phyloP scores from a whole-genome alignment of 2,329 filamentous ascomycete genomes.

The Aspergillus sp. region DNA sequence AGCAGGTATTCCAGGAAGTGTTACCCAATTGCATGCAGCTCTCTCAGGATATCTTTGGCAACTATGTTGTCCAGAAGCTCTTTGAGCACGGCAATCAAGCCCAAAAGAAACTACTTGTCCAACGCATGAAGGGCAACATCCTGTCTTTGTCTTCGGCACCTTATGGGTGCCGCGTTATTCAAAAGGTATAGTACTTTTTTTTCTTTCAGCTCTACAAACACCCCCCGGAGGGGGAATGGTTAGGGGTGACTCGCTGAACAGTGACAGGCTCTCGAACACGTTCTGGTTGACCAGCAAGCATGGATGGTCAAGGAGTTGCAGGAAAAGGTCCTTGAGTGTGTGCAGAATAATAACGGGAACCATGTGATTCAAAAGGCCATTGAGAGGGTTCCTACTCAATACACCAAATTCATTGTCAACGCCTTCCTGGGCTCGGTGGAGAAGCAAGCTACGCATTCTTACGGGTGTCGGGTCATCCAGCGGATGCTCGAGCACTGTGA shows the following conservation, averaged over 20 bases:
- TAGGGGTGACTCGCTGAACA: conserved; percentile 22
- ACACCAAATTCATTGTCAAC: conserved; percentile 84
- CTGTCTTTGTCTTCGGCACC: conserved; percentile 79
- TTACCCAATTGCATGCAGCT: conserved; percentile 81
- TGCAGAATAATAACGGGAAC: conserved; percentile 90
- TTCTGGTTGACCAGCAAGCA: conserved; percentile 89
- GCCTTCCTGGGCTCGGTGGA: conserved; percentile 77
- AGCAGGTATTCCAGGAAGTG: conserved; percentile 86
- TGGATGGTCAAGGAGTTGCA: conserved; percentile 83
- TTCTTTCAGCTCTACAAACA: not conserved
- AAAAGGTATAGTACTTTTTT: conserved; percentile 67
- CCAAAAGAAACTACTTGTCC: conserved; percentile 86
- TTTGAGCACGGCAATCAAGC: conserved; percentile 94
- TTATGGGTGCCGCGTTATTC: conserved; percentile 94
- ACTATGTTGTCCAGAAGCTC: conserved; percentile 97
- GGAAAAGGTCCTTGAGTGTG: conserved; percentile 73
- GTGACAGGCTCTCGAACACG: conserved; percentile 79
- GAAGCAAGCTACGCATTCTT: conserved; percentile 75
- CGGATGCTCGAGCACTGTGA: conserved; percentile 84
- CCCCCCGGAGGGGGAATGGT: no score
- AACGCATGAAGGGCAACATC: conserved; percentile 86
- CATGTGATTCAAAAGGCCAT: conserved; percentile 97
- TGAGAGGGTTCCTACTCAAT: conserved; percentile 73
- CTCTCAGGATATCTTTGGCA: conserved; percentile 96
- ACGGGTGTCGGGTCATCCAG: conserved; percentile 92